These are phyloP conservation scores for Stipa capillata DNA, from an alignment of 176 grass and related monocot species.

Conservation along the genomic window DNA sequence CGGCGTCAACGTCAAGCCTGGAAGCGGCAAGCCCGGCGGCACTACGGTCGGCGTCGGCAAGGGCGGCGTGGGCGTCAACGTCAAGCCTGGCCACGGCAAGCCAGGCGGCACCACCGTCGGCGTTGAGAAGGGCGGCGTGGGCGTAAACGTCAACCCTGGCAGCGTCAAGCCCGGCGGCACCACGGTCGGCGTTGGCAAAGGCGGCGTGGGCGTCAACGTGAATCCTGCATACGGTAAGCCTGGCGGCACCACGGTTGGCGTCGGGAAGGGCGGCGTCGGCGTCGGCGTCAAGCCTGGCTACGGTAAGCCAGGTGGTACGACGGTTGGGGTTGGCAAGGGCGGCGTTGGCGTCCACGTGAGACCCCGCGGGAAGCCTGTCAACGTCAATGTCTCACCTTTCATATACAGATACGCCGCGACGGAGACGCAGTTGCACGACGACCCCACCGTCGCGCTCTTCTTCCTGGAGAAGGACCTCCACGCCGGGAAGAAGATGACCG, in stretches of 20 bases:
- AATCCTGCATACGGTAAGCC: slow-evolving; percentile 17
- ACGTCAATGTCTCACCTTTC: background rate
- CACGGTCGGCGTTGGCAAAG: slow-evolving; percentile 13
- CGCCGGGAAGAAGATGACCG: slow-evolving; percentile 39
- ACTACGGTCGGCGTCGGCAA: slow-evolving; percentile 23
- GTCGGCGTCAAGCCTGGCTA: slow-evolving; percentile 31
- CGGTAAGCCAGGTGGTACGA: slow-evolving; percentile 41
- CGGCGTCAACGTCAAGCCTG: slow-evolving; percentile 27
- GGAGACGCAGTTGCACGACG: slow-evolving; percentile 45
- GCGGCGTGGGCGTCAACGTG: slow-evolving; percentile 24
- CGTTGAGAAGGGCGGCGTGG: slow-evolving; percentile 43
- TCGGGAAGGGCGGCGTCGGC: slow-evolving; percentile 4
- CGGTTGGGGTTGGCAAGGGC: slow-evolving; percentile 12
- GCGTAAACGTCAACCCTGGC: slow-evolving; percentile 33
- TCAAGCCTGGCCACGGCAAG: slow-evolving; percentile 28
- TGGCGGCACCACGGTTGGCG: slow-evolving; percentile 29
- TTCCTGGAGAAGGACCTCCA: slow-evolving; percentile 56
- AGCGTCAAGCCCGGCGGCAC: slow-evolving; percentile 28
- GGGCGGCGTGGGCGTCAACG: slow-evolving; percentile 13
- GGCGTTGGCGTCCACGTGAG: slow-evolving; percentile 31
- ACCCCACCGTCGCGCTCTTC: slow-evolving; percentile 46
- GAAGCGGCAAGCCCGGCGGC: slow-evolving; percentile 8
- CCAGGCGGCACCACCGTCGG: slow-evolving; percentile 27
- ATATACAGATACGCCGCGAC: slow-evolving; percentile 11
- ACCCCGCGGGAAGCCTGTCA: slow-evolving; percentile 1